Base-by-base conservation (phyloP, 768 basidiomycete species). In the Tylopilus cervinicoccineus region DNA sequence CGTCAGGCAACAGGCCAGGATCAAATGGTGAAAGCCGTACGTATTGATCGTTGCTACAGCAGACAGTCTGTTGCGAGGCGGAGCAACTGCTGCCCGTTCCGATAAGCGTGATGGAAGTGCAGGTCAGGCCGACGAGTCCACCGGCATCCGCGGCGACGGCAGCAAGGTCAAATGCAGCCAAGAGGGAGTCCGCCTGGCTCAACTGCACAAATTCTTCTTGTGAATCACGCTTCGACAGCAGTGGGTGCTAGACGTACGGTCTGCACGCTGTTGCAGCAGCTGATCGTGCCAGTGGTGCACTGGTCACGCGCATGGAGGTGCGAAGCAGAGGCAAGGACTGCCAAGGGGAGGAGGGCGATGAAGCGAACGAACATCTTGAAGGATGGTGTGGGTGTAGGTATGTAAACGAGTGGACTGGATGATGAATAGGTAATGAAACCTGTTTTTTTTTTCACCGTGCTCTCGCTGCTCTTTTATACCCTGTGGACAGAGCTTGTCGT, bases 341-440 rank as follows among this genome's bases (percentile, higher is more conserved):
- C 54, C 14, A 59, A 24, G 22, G 55, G 50, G n/a, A 52, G 44
- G 38, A 56, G 22, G 17, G 57, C 42, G 38, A 60, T 33, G 44
- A 55, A 10, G 20, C 56, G 55, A 56, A 60, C 38, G 41, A 59
- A 52, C 52, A 44, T 40, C 17, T 11, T 16, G 34, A 23, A 42
- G 32, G 44, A 28, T 34, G 41, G 31, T 11, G 12, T 5, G 11
- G 41, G 31, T 11, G 12, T 5, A 14, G 31, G 24, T 32, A 31
- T 17, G 16, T 27, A 26, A 45, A 46, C 24, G 37, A 47, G 36
- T 22, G 47, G 43, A 49, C 37, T 37, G 44, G 44, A 14, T 28
- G 36, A 28, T n/a, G 43, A 40, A 6, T 14, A 42, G 29, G 44
- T 2, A 10, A 27, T n/a, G 24, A 43, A n/a, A 22, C 39, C 51